A percentile compares a stretch with the other conserved stretches of the same genome.
Conservation (phyloP, 179 eudicot species). For the Silene noctiflora region DNA sequence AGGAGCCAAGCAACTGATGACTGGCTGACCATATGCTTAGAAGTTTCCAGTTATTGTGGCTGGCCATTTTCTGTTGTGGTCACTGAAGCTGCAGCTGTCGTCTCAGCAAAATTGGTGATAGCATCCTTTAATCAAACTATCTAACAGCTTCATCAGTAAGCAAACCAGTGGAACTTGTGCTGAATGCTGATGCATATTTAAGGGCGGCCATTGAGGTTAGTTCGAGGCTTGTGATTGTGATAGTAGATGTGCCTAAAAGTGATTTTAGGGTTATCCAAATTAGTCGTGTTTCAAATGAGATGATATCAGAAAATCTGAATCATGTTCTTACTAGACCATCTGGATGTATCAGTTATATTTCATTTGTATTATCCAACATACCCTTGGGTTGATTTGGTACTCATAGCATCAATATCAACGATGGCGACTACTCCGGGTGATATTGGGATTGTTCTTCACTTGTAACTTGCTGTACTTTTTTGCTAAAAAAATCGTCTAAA, state of each 20-base stretch:
- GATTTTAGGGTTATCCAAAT: neutral
- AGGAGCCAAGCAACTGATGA: constrained; percentile 9
- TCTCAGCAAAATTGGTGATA: neutral
- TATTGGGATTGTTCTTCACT: neutral
- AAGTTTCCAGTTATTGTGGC: neutral
- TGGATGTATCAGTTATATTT: constrained; percentile 23
- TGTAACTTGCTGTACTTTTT: constrained; percentile 11
- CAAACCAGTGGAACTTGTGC: constrained; percentile 2
- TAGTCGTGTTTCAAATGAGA: neutral
- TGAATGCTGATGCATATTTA: neutral
- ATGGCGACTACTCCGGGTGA: neutral
- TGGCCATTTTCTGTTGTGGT: constrained; percentile 10
- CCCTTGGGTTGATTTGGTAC: constrained; percentile 6
- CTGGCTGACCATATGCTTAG: constrained; percentile 10
- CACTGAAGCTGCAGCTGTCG: neutral
- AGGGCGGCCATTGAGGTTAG: neutral
- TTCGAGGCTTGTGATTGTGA: neutral
- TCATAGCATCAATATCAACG: constrained; percentile 17
- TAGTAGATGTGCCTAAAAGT: neutral
- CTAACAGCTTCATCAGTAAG: constrained; percentile 12
- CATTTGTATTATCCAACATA: constrained; percentile 18
- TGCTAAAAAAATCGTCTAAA: neutral
- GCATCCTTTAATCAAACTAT: neutral
- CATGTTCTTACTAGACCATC: constrained; percentile 10
- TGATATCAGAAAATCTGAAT: constrained; percentile 11